These are phyloP conservation scores for Sporothrix phasma DNA, from an alignment of 2,329 filamentous ascomycete genomes.

Conservation along the genomic window DNA sequence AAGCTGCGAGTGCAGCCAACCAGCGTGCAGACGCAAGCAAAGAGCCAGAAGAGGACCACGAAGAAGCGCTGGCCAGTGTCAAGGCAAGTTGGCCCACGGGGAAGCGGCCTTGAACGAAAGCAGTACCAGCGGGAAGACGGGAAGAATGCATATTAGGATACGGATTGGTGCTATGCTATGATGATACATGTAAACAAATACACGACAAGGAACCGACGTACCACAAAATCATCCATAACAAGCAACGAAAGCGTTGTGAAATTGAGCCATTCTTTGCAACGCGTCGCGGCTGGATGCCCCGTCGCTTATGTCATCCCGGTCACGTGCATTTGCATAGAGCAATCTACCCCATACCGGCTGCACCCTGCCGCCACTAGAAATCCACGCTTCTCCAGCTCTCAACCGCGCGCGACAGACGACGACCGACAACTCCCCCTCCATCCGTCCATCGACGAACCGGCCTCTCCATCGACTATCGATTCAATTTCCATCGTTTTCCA, in stretches of 20 bases:
- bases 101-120: slow-evolving; percentile 21
- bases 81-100: slow-evolving; percentile 24
- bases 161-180: no score
- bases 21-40: background rate
- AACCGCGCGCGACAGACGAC: background rate
- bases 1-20: background rate
- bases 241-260: no score
- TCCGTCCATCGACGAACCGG: background rate
- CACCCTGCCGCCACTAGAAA: slow-evolving; percentile 5
- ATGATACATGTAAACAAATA: no score
- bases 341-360: background rate
- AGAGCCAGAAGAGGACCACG: background rate
- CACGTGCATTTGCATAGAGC: background rate
- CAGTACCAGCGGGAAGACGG: background rate
- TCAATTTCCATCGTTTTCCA: no score
- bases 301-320: background rate
- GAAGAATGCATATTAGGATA: background rate
- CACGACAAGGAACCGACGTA: no score
- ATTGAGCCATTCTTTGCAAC: no score
- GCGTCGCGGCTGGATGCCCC: no score
- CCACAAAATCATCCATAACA: no score
- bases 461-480: slow-evolving; percentile 19
- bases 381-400: background rate
- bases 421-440: background rate
- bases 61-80: slow-evolving; percentile 22